Evolutionary conservation across 2,329 filamentous ascomycete genomes (phyloP), one percentile per base, ranked within the genome.

Genomic region (Neobulgaria alba): DNA sequence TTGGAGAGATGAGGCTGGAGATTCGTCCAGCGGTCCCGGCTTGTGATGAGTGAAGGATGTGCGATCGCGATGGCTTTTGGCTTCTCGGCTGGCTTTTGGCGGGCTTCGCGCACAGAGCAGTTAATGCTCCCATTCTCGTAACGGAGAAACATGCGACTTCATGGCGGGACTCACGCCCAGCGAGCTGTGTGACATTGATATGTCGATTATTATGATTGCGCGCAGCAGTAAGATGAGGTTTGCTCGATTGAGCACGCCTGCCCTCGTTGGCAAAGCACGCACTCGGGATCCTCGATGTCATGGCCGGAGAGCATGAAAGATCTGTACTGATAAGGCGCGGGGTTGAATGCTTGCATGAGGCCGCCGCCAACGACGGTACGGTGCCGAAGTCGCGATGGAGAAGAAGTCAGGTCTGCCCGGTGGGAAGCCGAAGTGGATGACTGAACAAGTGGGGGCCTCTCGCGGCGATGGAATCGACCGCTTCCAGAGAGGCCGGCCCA

Each of bases 201-300:
- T 26, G 23, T 26, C 23, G 12, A 26, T 26, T 12, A 26, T 26
- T 7, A n/a, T n/a, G n/a, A n/a, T n/a, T n/a, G n/a, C n/a, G n/a
- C n/a, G 23, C 23, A 26, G 23, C 23, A 26, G 7, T 26, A 12
- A 26, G 12, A 26, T 7, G 45, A 47, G 26, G 21, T 29, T 10
- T 51, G 45, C 23, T 45, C 43, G 1, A 36, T 45, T 16, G 46
- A 48, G 18, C 30, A 48, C 16, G 48, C 48, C 7, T 3, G 5
- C 18, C 15, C n/a, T 16, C 15, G 44, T 36, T 37, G 15, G 42
- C 32, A 40, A 36, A 35, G 33, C 17, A 19, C 33, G n/a, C 33
- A 15, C 8, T 21, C 33, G 8, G 23, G 33, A 20, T 35, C 16
- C 33, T 7, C 5, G 33, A 18, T 19, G 9, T 20, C n/a, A 19